Base-by-base conservation (phyloP, 768 basidiomycete species). In the Roridomyces roridus region DNA sequence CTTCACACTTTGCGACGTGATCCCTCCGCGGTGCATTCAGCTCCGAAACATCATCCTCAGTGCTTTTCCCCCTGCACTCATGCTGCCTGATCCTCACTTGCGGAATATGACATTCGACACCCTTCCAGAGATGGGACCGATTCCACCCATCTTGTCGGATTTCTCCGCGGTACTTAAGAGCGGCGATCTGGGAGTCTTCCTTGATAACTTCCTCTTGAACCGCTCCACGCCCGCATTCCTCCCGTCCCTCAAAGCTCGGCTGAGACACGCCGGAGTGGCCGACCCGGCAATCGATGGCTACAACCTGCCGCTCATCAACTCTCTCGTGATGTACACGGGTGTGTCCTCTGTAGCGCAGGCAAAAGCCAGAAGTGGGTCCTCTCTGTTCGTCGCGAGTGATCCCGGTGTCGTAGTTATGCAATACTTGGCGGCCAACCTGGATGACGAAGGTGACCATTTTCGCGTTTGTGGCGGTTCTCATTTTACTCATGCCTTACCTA, bases 271-370 rank as follows among this genome's bases (percentile, higher is more conserved):
- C 24, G 77, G 71, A 29, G 66, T 72, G 60, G 60, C 80, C 36
- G 82, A 86, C 48, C 70, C 76, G 46, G 65, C 77, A 15, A 64
- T 78, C 2, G 89, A 91, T 59, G 72, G 77, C 3, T 98, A 96
- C 80, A 96, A 97, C 73, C 74, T 95, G 48, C 83, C 96, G 11
- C 79, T 98, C 64, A 86, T 98, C 69, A 98, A 98, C 70, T 88
- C 96, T 21, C 80, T 98, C 60, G 95, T 97, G 64, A 91, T 98
- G 85, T 98, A 95, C 75, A 86, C 95, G 48, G 96, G 95, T n/a
- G 90, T 94, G 20, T 92, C 91, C 12, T 92, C 94, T 25, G 89
- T 97, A 42, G 91, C 91, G 12, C 90, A 95, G 72, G 87, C 89
- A 40, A 94, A 95, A 69, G 88, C 91, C 2, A 82, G 87, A 71